These are phyloP conservation scores for Petasospora rhodanensis DNA, from an alignment of 1,139 yeast genomes.

Conservation along the genomic window DNA sequence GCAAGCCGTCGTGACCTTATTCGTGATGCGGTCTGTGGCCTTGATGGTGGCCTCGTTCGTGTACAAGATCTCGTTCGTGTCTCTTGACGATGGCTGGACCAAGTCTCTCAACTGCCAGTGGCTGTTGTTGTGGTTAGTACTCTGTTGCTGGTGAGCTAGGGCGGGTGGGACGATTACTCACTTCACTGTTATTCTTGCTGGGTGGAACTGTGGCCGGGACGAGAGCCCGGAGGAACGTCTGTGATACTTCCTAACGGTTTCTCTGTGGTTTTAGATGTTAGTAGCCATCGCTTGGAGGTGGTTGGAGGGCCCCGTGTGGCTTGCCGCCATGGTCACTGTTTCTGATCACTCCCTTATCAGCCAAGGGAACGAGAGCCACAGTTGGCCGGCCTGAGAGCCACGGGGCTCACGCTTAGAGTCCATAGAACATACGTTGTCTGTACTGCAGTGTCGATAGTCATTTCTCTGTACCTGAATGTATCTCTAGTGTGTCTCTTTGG, in stretches of 20 bases:
- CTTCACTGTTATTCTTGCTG: slow-evolving; percentile 32
- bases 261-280: slow-evolving; percentile 3
- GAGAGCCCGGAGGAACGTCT: slow-evolving; percentile 19
- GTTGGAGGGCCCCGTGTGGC: neutral
- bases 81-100: slow-evolving; percentile 42
- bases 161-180: slow-evolving; percentile 22
- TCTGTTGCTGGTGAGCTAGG: neutral
- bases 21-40: slow-evolving; percentile 37
- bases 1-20: slow-evolving; percentile 35
- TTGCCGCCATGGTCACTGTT: too few species aligned
- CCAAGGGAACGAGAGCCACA: too few species aligned
- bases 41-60: slow-evolving; percentile 45
- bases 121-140: slow-evolving; percentile 28
- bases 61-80: slow-evolving; percentile 41
- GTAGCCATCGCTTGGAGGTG: slow-evolving; percentile 1
- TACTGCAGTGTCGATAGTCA: slow-evolving; percentile 1
- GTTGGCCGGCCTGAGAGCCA: too few species aligned
- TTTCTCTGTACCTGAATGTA: too few species aligned
- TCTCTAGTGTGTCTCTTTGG: too few species aligned
- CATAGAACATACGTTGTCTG: neutral
- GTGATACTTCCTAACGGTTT: slow-evolving; percentile 3
- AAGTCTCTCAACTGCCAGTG: slow-evolving; percentile 92
- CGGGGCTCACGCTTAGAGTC: too few species aligned
- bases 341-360: too few species aligned
- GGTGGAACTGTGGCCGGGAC: slow-evolving; percentile 22